Conservation (phyloP, 148 eudicot genomes). For the Dysphania ambrosioides region DNA sequence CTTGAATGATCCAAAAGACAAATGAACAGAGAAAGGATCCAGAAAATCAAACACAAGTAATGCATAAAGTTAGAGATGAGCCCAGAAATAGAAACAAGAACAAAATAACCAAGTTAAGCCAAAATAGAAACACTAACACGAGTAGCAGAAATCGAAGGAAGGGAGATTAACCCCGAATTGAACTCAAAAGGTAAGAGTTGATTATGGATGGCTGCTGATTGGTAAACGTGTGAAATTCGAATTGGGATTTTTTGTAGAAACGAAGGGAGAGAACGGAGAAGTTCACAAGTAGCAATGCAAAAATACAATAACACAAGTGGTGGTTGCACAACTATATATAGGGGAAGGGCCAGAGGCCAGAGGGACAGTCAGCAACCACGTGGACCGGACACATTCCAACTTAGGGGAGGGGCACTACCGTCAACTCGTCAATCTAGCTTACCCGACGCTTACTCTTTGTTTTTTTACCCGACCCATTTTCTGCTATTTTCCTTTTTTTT, state of each 20-base stretch:
- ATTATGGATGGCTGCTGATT: no score
- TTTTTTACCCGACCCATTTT: neutral
- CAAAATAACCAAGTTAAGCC: neutral
- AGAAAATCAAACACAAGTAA: neutral
- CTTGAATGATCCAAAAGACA: no score
- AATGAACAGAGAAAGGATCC: neutral
- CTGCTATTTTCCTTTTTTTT: neutral
- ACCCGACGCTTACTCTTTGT: neutral
- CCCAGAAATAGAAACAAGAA: no score
- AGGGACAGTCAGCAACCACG: constrained; percentile 16
- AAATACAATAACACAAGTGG: neutral
- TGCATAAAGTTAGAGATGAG: neutral
- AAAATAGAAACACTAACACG: no score
- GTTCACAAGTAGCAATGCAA: neutral
- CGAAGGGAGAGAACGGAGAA: no score
- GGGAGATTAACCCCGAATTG: constrained; percentile 9
- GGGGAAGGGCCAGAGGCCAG: no score
- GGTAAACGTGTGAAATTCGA: no score
- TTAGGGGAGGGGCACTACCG: neutral
- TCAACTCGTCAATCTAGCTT: neutral
- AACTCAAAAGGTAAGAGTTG: neutral
- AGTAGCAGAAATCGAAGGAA: no score
- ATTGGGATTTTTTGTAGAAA: no score
- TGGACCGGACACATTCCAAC: neutral
- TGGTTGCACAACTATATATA: neutral